Base-by-base conservation (phyloP, 2,329 filamentous ascomycete species). In the Biscogniauxia sp. region DNA sequence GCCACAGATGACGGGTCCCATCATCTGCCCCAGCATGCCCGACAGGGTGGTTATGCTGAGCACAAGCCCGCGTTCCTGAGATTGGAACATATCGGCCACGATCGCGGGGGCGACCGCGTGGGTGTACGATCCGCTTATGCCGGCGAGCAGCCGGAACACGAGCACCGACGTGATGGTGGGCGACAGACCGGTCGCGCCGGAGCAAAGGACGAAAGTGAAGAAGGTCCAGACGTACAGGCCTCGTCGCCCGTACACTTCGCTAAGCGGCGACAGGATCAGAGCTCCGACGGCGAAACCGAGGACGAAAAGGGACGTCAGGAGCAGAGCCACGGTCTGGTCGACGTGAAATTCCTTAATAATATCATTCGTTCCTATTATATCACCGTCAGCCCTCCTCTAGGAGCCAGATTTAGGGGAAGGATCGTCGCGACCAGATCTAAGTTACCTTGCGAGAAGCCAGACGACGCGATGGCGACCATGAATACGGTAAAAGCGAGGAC, bases 381-480 rank as follows among this genome's bases (percentile, higher is more conserved):
- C 37, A 6, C 17, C 7, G 37, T 45, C 15, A 45, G 37, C 37
- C 37, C 11, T 45, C 23, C 23, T 23, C 37, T n/a, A 45, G 73
- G 37, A 70, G 19, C 28, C 6, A 37, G 59, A 28, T 37, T 51
- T 9, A 2, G n/a, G 4, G 8, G 4, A 19, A 32, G 37, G 37
- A 7, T 45, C 2, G 15, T 51, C 19, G 20, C 45, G 6, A 23
- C 19, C 50, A 20, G 13, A 17, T 13, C 6, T 6, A 70, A 60
- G 75, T 55, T 7, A 67, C 65, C 65, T 64, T 67, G 65, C 9
- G 65, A 67, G 26, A 67, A 80, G 3, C 76, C 76, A 17, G 74
- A 77, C 1, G 77, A 78, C 55, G 76, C 76, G 58, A 80, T 76
- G 1, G 77, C 74, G 13, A 79, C 77, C 5, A 75, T 73, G 51